Evolutionary conservation across 108 stramenopile species (phyloP).

Genomic region (Schizochytrium sp.): DNA sequence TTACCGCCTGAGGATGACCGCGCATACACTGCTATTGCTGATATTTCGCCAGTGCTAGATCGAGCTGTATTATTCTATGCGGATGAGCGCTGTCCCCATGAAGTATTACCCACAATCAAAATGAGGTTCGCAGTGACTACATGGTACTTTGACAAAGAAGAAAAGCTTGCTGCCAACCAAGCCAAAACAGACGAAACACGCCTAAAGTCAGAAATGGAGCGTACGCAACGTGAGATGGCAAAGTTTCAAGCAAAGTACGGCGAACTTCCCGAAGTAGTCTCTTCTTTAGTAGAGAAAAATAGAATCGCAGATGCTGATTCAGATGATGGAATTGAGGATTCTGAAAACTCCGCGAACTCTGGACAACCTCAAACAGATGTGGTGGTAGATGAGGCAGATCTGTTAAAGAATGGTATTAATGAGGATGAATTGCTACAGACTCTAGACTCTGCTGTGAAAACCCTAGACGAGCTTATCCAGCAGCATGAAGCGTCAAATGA

Average conservation of each 20-base stretch:
- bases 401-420: too few relatives aligned
- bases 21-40: not conserved
- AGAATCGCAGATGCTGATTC: not conserved
- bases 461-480: too few relatives aligned
- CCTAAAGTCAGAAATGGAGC: not conserved
- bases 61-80: constrained; percentile 47
- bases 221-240: not conserved
- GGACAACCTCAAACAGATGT: too few relatives aligned
- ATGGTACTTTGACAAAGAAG: constrained; percentile 50
- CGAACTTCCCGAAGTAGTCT: not conserved
- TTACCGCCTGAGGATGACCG: not conserved
- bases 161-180: not conserved
- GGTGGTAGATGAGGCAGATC: too few relatives aligned
- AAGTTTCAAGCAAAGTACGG: constrained; percentile 23
- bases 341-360: too few relatives aligned
- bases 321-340: not conserved
- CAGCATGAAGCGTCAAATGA: too few relatives aligned
- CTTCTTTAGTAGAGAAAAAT: not conserved
- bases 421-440: too few relatives aligned
- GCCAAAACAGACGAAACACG: constrained; percentile 3
- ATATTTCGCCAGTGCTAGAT: not conserved
- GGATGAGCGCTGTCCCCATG: constrained; percentile 45
- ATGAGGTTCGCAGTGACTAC: constrained; percentile 53
- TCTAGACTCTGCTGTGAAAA: too few relatives aligned
- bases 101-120: not conserved